A percentile compares a stretch with the other conserved stretches of the same genome.
These are phyloP conservation scores for Mucor circinelloides DNA, from an alignment of 371 early-diverging fungal species.

Conservation along the genomic window DNA sequence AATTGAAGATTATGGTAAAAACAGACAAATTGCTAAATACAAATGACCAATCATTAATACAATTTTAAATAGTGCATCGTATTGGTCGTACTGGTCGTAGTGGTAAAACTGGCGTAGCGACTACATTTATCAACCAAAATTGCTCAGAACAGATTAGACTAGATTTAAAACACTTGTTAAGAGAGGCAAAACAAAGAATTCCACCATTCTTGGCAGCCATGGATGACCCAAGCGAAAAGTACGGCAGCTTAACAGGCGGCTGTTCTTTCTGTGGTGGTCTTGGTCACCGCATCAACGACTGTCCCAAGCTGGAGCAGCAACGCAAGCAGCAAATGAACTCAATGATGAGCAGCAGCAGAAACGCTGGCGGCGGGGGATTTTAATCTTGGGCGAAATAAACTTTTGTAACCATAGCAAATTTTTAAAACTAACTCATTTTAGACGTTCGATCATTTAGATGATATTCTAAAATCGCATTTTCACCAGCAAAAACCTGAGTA, in stretches of 20 bases:
- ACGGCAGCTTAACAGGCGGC: constrained; percentile 74
- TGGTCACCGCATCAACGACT: constrained; percentile 91
- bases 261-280: constrained; percentile 95
- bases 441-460: background rate
- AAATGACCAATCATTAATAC: background rate
- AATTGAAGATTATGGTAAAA: constrained; percentile 90
- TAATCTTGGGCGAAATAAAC: constrained; percentile 13
- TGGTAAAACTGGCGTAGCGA: constrained; percentile 94
- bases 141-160: constrained; percentile 87
- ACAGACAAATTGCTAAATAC: too few relatives aligned
- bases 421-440: background rate
- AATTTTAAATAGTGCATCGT: constrained; percentile 70
- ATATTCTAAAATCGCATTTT: background rate
- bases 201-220: constrained; percentile 87
- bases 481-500: background rate
- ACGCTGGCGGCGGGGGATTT: constrained; percentile 46
- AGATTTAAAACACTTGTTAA: constrained; percentile 91
- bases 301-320: constrained; percentile 84
- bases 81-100: constrained; percentile 99
- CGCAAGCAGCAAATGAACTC: constrained; percentile 61
- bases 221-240: constrained; percentile 88
- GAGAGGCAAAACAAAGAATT: constrained; percentile 92
- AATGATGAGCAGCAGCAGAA: constrained; percentile 42
- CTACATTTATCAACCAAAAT: constrained; percentile 92
- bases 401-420: background rate